phyloP scores from a whole-genome alignment of 441 rosid genomes.

The Gossypium trilobum region DNA sequence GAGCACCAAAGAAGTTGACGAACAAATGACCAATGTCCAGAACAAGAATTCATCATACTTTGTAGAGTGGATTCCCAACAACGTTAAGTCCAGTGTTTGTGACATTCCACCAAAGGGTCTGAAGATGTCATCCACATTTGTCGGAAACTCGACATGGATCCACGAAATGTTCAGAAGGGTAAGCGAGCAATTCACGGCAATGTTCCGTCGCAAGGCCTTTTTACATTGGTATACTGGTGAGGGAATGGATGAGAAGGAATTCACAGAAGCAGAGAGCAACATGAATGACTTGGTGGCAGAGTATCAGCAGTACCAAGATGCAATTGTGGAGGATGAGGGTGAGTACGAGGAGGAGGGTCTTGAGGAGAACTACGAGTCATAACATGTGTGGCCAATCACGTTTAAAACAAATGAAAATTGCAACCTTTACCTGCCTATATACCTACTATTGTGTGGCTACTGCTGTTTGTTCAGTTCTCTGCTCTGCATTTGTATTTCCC shows the following conservation, averaged over 20 bases:
- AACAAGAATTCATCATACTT: conserved; percentile 90
- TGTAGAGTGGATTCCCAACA: conserved; percentile 92
- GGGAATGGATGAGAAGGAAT: conserved; percentile 78
- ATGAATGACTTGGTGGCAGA: conserved; percentile 73
- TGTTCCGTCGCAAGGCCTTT: conserved; percentile 73
- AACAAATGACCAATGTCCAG: conserved; percentile 81
- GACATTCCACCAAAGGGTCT: conserved; percentile 71
- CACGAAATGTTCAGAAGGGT: conserved; percentile 79
- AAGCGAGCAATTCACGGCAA: conserved; percentile 69
- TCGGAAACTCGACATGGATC: conserved; percentile 66
- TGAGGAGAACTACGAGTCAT: conserved; percentile 32
- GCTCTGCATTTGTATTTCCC: conserved; percentile 12
- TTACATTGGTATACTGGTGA: conserved; percentile 75
- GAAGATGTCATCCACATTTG: conserved; percentile 60
- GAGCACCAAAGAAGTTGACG: conserved; percentile 93
- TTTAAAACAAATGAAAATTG: background rate
- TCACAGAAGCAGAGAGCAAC: conserved; percentile 76
- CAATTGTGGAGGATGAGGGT: conserved; percentile 54
- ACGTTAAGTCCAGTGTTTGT: conserved; percentile 80
- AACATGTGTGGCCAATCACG: background rate
- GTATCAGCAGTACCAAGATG: conserved; percentile 73
- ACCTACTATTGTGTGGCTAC: conserved; percentile 4
- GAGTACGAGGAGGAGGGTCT: conserved; percentile 27
- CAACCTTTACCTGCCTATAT: background rate
- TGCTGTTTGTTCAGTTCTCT: conserved; percentile 3